These are phyloP conservation scores for Trichoderma koningiopsis DNA, from an alignment of 2,329 filamentous ascomycete species.

Conservation along the genomic window DNA sequence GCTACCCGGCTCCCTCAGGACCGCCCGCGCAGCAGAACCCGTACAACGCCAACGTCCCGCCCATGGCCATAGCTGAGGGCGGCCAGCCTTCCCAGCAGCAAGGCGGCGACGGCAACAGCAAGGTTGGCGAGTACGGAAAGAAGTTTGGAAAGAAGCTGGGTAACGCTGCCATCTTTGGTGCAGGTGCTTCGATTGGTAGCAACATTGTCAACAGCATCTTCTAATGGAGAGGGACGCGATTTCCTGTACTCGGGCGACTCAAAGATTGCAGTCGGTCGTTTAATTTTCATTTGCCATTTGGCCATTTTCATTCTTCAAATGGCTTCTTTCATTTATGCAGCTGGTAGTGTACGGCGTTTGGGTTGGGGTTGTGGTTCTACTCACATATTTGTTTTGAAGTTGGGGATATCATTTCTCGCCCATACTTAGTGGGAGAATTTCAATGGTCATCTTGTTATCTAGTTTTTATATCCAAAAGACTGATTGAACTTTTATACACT, in stretches of 20 bases:
- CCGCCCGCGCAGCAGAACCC: slow-evolving; percentile 58
- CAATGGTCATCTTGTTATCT: not conserved
- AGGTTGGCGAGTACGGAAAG: slow-evolving; percentile 77
- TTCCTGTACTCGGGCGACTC: too few species aligned
- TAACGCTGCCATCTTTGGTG: slow-evolving; percentile 82
- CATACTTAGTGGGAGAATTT: not conserved
- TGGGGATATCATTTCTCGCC: not conserved
- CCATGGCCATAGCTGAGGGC: slow-evolving; percentile 70
- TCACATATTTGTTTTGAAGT: not conserved
- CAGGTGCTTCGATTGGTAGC: slow-evolving; percentile 85
- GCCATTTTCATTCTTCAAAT: not conserved
- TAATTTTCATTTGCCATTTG: not conserved
- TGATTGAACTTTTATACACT: not conserved
- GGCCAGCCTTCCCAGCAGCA: slow-evolving; percentile 41
- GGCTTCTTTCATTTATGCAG: not conserved
- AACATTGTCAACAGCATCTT: slow-evolving; percentile 93
- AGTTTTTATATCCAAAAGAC: not conserved
- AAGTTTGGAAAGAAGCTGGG: slow-evolving; percentile 94
- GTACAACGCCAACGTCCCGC: slow-evolving; percentile 71
- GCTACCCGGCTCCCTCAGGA: slow-evolving; percentile 35
- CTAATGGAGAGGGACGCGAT: slow-evolving; percentile 45
- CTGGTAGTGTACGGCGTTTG: not conserved
- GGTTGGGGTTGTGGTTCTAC: not conserved
- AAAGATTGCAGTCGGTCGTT: not conserved
- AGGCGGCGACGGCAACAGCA: slow-evolving; percentile 48